Conservation (phyloP, 1,284 basidiomycete species). For the Wolfiporia cocos region DNA sequence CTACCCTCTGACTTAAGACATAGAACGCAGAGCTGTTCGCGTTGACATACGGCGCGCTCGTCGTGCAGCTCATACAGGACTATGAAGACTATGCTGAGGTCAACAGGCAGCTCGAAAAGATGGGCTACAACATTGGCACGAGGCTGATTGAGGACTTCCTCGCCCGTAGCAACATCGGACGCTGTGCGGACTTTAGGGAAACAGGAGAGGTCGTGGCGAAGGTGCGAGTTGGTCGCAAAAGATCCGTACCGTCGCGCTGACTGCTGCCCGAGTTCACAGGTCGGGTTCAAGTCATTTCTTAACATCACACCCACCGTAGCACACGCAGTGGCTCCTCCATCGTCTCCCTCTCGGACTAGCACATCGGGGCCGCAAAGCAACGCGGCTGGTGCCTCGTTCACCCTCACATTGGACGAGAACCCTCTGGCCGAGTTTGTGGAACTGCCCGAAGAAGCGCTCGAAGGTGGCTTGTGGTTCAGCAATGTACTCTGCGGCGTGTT, state of each 20-base stretch:
- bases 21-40: conserved; percentile 98
- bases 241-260: not conserved
- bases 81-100: conserved; percentile 96
- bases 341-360: conserved; percentile 40
- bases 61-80: conserved; percentile 98
- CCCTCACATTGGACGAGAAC: conserved; percentile 90
- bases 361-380: conserved; percentile 28
- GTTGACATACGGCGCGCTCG: conserved; percentile 94
- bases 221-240: too few species aligned
- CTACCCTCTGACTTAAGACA: conserved; percentile 18
- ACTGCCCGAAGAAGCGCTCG: conserved; percentile 87
- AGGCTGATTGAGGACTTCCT: conserved; percentile 97
- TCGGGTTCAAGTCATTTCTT: conserved; percentile 98
- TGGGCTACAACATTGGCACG: conserved; percentile 99
- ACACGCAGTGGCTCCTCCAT: conserved; percentile 51
- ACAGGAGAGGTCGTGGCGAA: conserved; percentile 92
- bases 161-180: conserved; percentile 79
- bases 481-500: conserved; percentile 95
- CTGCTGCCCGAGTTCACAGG: conserved; percentile 38
- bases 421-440: conserved; percentile 97
- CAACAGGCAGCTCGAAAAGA: conserved; percentile 81
- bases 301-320: conserved; percentile 86
- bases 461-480: conserved; percentile 94
- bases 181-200: conserved; percentile 89
- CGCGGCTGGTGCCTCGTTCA: conserved; percentile 57